Base-by-base conservation (phyloP, 768 basidiomycete genomes). In the Gloeopeniophorella convolvens region DNA sequence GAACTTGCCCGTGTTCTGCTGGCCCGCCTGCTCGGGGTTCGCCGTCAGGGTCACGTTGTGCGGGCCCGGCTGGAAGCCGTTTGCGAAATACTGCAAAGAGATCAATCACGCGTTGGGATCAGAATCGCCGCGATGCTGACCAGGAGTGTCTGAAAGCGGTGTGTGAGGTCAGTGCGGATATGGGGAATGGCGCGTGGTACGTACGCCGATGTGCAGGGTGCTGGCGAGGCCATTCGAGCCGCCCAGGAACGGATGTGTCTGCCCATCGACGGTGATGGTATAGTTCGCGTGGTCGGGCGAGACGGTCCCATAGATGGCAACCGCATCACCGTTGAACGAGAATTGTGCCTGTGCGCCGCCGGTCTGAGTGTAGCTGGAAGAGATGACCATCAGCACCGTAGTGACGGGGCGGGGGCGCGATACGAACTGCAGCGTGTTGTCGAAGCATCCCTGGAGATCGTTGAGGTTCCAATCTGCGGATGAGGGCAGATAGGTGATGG, bases 301-400 rank as follows among this genome's bases (percentile, higher is more conserved):
- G 26, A 76, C 68, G 2, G 77, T 73, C 31, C 78, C 77, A 49
- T 75, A 80, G 1, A 80, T 47, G 12, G 75, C 76, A 40, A 82
- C 66, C n/a, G 73, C 76, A 45, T 77, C 72, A 18, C 79, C 79
- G 4, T 61, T 55, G 58, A 79, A 80, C 13, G 60, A 49, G 10
- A 78, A 54, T 6, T 70, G 68, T n/a, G 70, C 73, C 16, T 69
- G 66, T 11, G 76, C 71, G 30, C 66, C 70, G 8, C 63, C 53
- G 5, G 58, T 64, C 40, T 68, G 58, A 2, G 76, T 69, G 58
- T 62, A 76, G 56, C 78, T 79, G 43, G 27, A 32, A 34, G 20
- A 18, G 21, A 45, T 31, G 13, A 56, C 42, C 2, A 10, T n/a
- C 28, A 16, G 48, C 30, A 28, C 30, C 16, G 39, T 28, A 54